Conservation (phyloP, 2,329 filamentous ascomycete species). For the Hypoxylon sp. region DNA sequence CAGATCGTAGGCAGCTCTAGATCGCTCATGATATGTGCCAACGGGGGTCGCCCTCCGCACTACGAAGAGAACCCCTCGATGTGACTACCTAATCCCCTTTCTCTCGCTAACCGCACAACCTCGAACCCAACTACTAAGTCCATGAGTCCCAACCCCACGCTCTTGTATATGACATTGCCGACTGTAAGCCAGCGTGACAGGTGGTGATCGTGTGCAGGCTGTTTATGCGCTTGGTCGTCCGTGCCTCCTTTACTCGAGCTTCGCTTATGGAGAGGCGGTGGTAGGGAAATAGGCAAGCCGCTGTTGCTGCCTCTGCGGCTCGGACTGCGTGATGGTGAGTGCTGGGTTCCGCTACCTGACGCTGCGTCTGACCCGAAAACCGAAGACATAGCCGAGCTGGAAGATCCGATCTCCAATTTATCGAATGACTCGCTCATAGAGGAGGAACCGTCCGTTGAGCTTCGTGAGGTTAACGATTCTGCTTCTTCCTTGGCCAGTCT, state of each 20-base stretch:
- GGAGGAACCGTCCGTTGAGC: conserved; percentile 49
- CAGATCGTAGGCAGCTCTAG: conserved; percentile 8
- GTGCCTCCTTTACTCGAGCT: conserved; percentile 50
- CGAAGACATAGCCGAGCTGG: conserved; percentile 58
- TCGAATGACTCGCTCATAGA: conserved; percentile 56
- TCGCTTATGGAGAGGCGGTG: conserved; percentile 47
- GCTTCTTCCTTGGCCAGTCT: conserved; percentile 58
- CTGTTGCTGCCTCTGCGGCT: conserved; percentile 46
- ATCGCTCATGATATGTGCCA: conserved; percentile 36
- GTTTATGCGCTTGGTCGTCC: conserved; percentile 26
- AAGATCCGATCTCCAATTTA: conserved; percentile 48
- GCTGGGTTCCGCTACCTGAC: conserved; percentile 48
- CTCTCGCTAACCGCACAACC: conserved; percentile 67
- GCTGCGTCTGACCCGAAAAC: conserved; percentile 52
- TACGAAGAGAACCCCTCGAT: conserved; percentile 65
- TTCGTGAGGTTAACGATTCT: conserved; percentile 45
- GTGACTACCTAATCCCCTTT: conserved; percentile 66
- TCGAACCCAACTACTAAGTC: conserved; percentile 73
- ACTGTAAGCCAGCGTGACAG: conserved; percentile 68
- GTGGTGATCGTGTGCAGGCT: conserved; percentile 63
- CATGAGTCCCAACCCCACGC: conserved; percentile 75
- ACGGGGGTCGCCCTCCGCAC: conserved; percentile 33
- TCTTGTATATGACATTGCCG: conserved; percentile 78
- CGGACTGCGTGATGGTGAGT: conserved; percentile 53
- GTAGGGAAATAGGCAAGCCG: conserved; percentile 43